phyloP scores from a whole-genome alignment of 768 basidiomycete genomes.

The Cyathus striatus region DNA sequence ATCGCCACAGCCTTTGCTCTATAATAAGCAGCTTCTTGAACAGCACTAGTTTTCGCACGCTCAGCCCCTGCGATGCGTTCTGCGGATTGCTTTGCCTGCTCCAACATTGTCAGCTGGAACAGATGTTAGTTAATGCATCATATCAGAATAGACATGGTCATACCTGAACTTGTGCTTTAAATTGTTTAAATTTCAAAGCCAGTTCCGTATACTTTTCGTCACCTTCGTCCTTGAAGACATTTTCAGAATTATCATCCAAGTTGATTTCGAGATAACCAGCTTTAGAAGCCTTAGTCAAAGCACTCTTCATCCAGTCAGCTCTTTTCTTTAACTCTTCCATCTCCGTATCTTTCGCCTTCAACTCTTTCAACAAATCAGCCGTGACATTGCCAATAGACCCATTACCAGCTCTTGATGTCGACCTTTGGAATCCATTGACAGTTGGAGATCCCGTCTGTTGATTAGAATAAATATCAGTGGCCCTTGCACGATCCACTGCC shows the following conservation, averaged over 20 bases:
- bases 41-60: constrained; percentile 66
- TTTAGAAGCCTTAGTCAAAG: constrained; percentile 67
- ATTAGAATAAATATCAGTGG: constrained; percentile 55
- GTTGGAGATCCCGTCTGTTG: constrained; percentile 37
- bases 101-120: constrained; percentile 59
- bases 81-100: constrained; percentile 73
- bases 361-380: constrained; percentile 71
- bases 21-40: constrained; percentile 94
- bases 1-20: constrained; percentile 90
- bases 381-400: constrained; percentile 66
- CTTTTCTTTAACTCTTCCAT: constrained; percentile 71
- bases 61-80: constrained; percentile 79
- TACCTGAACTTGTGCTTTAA: constrained; percentile 84
- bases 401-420: constrained; percentile 33
- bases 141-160: constrained; percentile 14
- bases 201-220: constrained; percentile 60
- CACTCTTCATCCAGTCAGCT: constrained; percentile 83
- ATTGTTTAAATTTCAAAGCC: constrained; percentile 80
- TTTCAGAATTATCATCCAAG: constrained; percentile 36
- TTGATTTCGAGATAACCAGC: constrained; percentile 72
- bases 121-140: constrained; percentile 3
- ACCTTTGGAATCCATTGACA: constrained; percentile 42
- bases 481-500: constrained; percentile 29
- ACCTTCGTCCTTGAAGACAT: constrained; percentile 22
- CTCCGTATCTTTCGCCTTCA: constrained; percentile 80